phyloP scores from a whole-genome alignment of 257 asterid genomes.

The Avicennia marina region DNA sequence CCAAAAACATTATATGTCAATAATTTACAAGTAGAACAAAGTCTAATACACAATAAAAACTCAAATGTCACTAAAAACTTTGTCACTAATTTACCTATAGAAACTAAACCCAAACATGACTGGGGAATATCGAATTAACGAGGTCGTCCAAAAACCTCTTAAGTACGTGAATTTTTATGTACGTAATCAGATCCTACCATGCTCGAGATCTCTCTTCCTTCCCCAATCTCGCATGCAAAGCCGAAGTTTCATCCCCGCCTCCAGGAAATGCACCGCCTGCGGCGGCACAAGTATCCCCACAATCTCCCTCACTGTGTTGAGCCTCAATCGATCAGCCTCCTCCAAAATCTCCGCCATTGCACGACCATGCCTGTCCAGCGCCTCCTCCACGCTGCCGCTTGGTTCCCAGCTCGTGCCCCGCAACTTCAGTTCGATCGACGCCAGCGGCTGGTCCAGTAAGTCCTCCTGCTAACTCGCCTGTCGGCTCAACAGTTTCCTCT shows the following conservation, averaged over 20 bases:
- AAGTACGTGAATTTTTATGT: too few species aligned
- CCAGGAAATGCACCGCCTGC: constrained; percentile 50
- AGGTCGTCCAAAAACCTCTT: too few species aligned
- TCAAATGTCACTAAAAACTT: too few species aligned
- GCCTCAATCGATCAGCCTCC: constrained; percentile 47
- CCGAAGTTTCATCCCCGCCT: constrained; percentile 39
- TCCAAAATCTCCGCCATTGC: constrained; percentile 29
- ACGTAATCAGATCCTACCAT: constrained; percentile 9
- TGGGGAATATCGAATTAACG: too few species aligned
- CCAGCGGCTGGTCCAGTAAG: constrained; percentile 30
- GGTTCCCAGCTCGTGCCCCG: not conserved
- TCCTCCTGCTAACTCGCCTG: constrained; percentile 46
- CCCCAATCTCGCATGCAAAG: constrained; percentile 51
- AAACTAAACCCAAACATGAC: too few species aligned
- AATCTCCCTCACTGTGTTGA: constrained; percentile 33
- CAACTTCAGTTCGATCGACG: constrained; percentile 18
- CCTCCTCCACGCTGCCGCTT: constrained; percentile 17
- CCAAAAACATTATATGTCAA: too few species aligned
- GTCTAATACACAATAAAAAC: too few species aligned
- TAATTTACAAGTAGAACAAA: too few species aligned
- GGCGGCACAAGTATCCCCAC: constrained; percentile 36
- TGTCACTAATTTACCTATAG: too few species aligned
- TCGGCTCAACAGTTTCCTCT: constrained; percentile 25
- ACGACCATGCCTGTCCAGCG: constrained; percentile 28
- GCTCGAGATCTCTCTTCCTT: constrained; percentile 35